A percentile compares a stretch with the other conserved stretches of the same genome.
Evolutionary conservation across 2,329 filamentous ascomycete species (phyloP).

Genomic region (Aspergillus terreus): DNA sequence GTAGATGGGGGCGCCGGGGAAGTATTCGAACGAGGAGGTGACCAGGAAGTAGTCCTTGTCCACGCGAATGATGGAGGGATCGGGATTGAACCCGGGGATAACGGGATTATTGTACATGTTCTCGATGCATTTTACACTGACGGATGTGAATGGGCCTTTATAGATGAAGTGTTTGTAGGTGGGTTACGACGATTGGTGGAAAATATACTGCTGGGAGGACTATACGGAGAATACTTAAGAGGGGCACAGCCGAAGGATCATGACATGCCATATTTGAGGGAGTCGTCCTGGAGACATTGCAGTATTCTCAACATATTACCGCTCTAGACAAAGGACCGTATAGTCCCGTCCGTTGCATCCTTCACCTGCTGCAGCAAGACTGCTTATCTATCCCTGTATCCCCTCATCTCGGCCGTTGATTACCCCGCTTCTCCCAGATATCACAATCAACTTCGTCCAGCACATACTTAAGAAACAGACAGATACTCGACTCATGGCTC

Average conservation of each 20-base stretch:
- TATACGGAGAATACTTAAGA: no score
- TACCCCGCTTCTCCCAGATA: neutral
- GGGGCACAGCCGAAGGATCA: neutral
- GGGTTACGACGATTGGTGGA: constrained; percentile 2
- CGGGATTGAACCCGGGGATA: constrained; percentile 59
- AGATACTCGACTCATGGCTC: neutral
- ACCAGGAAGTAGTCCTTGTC: constrained; percentile 55
- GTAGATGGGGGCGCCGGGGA: constrained; percentile 60
- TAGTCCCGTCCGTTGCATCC: neutral
- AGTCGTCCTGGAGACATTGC: no score
- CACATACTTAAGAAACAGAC: neutral
- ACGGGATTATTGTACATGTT: neutral
- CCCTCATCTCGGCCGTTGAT: neutral
- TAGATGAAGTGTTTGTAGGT: no score
- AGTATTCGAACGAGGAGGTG: constrained; percentile 62
- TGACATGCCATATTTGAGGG: neutral
- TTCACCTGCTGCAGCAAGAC: neutral
- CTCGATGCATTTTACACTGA: neutral
- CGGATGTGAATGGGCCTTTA: neutral
- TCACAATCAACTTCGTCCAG: neutral
- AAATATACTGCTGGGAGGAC: neutral
- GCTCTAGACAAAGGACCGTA: no score
- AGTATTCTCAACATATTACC: no score
- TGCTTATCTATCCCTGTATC: no score
- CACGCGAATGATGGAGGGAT: constrained; percentile 55